phyloP scores from a whole-genome alignment of 306 rosid genomes.

The Chamaecrista fasciculata region DNA sequence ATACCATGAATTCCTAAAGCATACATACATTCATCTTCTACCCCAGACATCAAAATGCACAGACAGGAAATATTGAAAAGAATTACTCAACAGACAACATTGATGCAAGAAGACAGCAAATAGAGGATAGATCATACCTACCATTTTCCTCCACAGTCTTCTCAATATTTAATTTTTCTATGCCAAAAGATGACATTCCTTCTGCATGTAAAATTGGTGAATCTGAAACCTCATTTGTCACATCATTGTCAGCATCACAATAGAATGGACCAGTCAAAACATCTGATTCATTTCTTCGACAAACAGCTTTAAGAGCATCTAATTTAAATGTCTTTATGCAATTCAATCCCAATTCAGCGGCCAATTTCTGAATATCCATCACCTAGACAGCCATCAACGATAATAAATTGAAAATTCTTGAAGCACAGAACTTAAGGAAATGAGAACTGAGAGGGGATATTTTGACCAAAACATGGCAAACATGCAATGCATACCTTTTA shows the following conservation, averaged over 20 bases:
- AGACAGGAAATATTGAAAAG: not conserved
- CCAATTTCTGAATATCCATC: conserved; percentile 75
- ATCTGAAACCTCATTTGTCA: conserved; percentile 35
- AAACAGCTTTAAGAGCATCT: conserved; percentile 88
- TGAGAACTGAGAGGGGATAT: not conserved
- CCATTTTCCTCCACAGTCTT: conserved; percentile 46
- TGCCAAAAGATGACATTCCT: conserved; percentile 35
- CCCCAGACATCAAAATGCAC: not conserved
- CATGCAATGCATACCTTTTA: not conserved
- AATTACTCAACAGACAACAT: not conserved
- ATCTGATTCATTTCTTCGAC: conserved; percentile 42
- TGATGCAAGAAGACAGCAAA: conserved; percentile 22
- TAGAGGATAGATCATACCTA: conserved; percentile 38
- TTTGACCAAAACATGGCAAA: not conserved
- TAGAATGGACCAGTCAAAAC: conserved; percentile 35
- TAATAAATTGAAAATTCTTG: not conserved
- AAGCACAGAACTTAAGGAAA: not conserved
- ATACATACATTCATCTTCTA: not conserved
- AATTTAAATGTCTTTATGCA: conserved; percentile 70
- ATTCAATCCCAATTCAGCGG: conserved; percentile 87
- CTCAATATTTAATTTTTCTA: conserved; percentile 41
- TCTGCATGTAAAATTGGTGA: conserved; percentile 42
- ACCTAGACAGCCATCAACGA: conserved; percentile 53
- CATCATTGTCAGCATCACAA: conserved; percentile 35
- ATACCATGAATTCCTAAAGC: not conserved